phyloP scores from a whole-genome alignment of 2,329 filamentous ascomycete genomes.

The Calcarisporium arbuscula region DNA sequence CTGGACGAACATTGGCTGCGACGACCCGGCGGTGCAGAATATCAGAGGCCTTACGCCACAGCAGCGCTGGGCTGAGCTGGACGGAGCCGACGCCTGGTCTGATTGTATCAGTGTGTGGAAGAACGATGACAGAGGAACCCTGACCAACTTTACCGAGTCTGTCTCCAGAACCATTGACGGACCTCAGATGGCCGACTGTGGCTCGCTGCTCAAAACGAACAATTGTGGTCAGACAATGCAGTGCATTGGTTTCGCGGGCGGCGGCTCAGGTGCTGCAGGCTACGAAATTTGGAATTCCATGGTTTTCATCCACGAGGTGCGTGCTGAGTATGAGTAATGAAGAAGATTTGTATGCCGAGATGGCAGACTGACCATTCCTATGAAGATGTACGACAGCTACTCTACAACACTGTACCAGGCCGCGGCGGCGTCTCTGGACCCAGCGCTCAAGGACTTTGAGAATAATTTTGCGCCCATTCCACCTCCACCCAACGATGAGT shows the following conservation, averaged over 20 bases:
- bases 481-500: conserved; percentile 12
- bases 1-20: conserved; percentile 19
- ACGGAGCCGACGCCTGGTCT: conserved; percentile 18
- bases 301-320: conserved; percentile 15
- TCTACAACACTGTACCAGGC: conserved; percentile 5
- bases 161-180: no score
- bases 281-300: conserved; percentile 20
- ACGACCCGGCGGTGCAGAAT: conserved; percentile 4
- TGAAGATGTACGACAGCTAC: conserved; percentile 3
- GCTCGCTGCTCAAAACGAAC: no score
- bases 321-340: no score
- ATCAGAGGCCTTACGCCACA: conserved; percentile 1
- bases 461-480: conserved; percentile 10
- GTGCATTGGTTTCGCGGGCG: no score
- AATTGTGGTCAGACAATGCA: no score
- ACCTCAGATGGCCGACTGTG: no score
- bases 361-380: no score
- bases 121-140: conserved; percentile 11
- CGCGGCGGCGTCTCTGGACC: conserved; percentile 11
- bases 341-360: no score
- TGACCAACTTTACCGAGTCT: no score
- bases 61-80: conserved; percentile 18
- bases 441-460: conserved; percentile 13
- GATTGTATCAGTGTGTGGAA: conserved; percentile 18
- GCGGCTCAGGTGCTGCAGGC: conserved; percentile 15